Conservation (phyloP, 768 basidiomycete species). For the Suillus discolor region DNA sequence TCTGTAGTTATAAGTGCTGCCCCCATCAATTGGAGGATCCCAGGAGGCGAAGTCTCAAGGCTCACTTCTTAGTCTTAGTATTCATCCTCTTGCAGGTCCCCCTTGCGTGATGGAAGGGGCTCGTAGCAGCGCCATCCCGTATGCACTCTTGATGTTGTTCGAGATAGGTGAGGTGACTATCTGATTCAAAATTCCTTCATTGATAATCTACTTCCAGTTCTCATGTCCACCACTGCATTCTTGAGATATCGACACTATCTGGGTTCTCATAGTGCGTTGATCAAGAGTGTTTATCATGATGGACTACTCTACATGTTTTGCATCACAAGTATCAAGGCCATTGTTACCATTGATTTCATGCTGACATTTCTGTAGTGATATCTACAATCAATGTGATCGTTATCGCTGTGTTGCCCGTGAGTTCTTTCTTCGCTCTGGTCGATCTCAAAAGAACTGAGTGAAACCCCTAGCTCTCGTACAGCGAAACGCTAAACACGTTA, state of each 20-base stretch:
- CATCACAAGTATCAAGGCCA: background rate
- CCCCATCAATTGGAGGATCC: background rate
- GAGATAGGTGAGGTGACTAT: slow-evolving; percentile 8
- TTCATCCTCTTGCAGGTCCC: background rate
- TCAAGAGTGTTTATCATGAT: slow-evolving; percentile 5
- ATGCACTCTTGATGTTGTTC: slow-evolving; percentile 6
- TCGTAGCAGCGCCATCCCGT: slow-evolving; percentile 1
- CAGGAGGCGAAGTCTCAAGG: background rate
- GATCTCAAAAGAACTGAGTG: background rate
- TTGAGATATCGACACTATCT: slow-evolving; percentile 10
- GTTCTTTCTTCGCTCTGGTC: background rate
- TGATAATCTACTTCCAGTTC: background rate
- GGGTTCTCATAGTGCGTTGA: background rate
- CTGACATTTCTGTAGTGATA: background rate
- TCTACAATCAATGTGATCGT: background rate
- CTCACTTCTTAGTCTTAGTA: background rate
- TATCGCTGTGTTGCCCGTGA: background rate
- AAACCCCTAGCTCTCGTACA: background rate
- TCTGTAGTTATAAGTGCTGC: background rate
- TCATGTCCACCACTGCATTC: slow-evolving; percentile 1
- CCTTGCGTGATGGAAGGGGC: slow-evolving; percentile 6
- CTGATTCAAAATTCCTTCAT: background rate
- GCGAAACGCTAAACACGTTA: background rate
- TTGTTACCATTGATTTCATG: background rate
- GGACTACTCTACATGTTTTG: slow-evolving; percentile 1